Percentiles rank a stretch among this genome's conserved stretches.
Evolutionary conservation across 2,329 filamentous ascomycete species (phyloP).

Genomic region (Dothidotthia symphoricarpi): DNA sequence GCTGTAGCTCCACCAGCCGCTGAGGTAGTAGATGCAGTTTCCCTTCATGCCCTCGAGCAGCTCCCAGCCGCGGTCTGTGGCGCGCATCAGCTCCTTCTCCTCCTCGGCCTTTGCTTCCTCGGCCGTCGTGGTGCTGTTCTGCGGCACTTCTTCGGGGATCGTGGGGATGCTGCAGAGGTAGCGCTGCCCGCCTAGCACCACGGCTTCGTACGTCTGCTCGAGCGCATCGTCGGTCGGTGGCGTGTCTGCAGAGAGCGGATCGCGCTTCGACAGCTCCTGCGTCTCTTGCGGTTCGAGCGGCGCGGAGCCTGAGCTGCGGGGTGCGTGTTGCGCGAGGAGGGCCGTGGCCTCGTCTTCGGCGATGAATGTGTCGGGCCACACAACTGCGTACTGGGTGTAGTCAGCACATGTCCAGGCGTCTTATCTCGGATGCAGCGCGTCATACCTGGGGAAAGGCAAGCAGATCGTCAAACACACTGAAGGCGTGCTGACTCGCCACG

Average conservation of each 20-base stretch:
- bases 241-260: constrained; percentile 15
- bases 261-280: constrained; percentile 37
- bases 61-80: constrained; percentile 75
- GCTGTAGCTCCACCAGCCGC: constrained; percentile 94
- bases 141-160: constrained; percentile 54
- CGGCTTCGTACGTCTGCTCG: constrained; percentile 64
- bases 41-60: constrained; percentile 74
- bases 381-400: constrained; percentile 67
- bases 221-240: constrained; percentile 21
- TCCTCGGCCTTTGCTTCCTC: constrained; percentile 70
- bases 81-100: constrained; percentile 74
- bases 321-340: constrained; percentile 48
- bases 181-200: constrained; percentile 66
- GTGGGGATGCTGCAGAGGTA: constrained; percentile 85
- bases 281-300: constrained; percentile 36
- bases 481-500: constrained; percentile 58
- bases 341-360: constrained; percentile 67
- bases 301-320: constrained; percentile 27
- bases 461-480: constrained; percentile 86
- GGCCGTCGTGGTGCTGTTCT: constrained; percentile 64
- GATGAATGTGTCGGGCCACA: constrained; percentile 71
- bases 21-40: constrained; percentile 77
- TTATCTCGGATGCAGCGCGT: constrained; percentile 2
- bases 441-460: constrained; percentile 81
- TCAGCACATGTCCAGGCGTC: constrained; percentile 9